Percentiles rank a stretch among this genome's conserved stretches.
Conservation (phyloP, 2,329 filamentous ascomycete genomes). For the Simplicillium aogashimaense region DNA sequence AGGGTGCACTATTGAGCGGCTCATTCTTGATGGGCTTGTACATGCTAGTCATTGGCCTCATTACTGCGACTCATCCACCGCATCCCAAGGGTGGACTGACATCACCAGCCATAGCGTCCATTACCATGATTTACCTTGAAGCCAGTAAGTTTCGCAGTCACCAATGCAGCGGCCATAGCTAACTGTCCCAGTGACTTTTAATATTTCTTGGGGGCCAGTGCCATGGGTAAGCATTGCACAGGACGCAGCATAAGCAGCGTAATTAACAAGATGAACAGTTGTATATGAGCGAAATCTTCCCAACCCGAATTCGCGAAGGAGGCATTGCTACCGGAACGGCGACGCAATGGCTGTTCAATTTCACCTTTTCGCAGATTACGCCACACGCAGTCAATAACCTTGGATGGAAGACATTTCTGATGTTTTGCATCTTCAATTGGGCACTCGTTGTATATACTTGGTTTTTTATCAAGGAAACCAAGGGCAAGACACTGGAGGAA, state of each 20-base stretch:
- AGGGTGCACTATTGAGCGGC: slow-evolving; percentile 35
- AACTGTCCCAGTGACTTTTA: slow-evolving; percentile 27
- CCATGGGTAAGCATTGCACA: slow-evolving; percentile 11
- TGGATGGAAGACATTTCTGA: slow-evolving; percentile 37
- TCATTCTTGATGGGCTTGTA: slow-evolving; percentile 38
- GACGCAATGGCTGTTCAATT: slow-evolving; percentile 42
- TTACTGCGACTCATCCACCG: slow-evolving; percentile 34
- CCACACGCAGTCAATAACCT: slow-evolving; percentile 36
- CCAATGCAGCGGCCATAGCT: neutral
- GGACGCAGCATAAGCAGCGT: too few species aligned
- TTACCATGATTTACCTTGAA: slow-evolving; percentile 41
- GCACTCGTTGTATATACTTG: slow-evolving; percentile 31
- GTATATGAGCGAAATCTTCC: slow-evolving; percentile 40
- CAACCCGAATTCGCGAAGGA: slow-evolving; percentile 36
- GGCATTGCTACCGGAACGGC: slow-evolving; percentile 38
- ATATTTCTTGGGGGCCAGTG: slow-evolving; percentile 41
- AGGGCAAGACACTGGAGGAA: slow-evolving; percentile 31
- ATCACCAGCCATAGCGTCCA: slow-evolving; percentile 32
- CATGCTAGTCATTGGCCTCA: slow-evolving; percentile 41
- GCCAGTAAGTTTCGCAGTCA: slow-evolving; percentile 15
- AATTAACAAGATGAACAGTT: slow-evolving; percentile 13
- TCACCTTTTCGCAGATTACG: slow-evolving; percentile 35
- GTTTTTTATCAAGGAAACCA: slow-evolving; percentile 32
- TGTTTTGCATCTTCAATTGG: slow-evolving; percentile 39
- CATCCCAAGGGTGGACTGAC: slow-evolving; percentile 17